Conservation (phyloP, 2,329 filamentous ascomycete species). For the Byssoonygena ceratinophila region DNA sequence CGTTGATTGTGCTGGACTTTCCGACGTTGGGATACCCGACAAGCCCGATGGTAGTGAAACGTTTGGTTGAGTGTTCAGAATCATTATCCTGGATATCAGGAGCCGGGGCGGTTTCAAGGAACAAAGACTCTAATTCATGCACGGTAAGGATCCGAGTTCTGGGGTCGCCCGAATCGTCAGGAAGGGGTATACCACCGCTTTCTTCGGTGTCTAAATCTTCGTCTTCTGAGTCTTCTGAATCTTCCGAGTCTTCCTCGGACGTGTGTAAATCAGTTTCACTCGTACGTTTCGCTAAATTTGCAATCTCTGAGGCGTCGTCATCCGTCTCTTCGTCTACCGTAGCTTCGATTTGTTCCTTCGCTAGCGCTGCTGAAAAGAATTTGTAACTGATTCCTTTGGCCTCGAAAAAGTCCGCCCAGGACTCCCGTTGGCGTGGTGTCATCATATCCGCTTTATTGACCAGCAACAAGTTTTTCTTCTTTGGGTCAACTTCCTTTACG, state of each 20-base stretch:
- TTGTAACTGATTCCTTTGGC: conserved; percentile 73
- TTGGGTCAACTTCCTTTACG: conserved; percentile 79
- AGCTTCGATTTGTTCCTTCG: conserved; percentile 77
- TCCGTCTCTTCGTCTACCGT: conserved; percentile 42
- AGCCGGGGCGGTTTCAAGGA: conserved; percentile 62
- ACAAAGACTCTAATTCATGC: conserved; percentile 81
- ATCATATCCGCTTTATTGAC: conserved; percentile 99
- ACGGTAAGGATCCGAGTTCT: conserved; percentile 74
- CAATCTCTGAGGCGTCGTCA: conserved; percentile 26
- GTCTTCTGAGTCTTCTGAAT: conserved; percentile 28
- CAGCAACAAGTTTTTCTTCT: conserved; percentile 80
- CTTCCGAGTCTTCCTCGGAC: conserved; percentile 25
- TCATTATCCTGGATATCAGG: conserved; percentile 35
- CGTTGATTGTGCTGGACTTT: conserved; percentile 98
- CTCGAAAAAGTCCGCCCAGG: conserved; percentile 81
- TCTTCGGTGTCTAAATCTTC: conserved; percentile 17
- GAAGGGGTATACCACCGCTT: conserved; percentile 23
- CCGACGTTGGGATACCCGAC: conserved; percentile 98
- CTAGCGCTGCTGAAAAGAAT: conserved; percentile 90
- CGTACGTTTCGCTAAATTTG: conserved; percentile 10
- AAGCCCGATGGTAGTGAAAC: conserved; percentile 67
- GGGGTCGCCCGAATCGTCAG: conserved; percentile 23
- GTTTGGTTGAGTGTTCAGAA: conserved; percentile 36
- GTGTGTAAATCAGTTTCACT: background rate
- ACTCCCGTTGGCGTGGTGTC: conserved; percentile 67